Base-by-base conservation (phyloP, 331 rosid species). In the Malus hybrid region DNA sequence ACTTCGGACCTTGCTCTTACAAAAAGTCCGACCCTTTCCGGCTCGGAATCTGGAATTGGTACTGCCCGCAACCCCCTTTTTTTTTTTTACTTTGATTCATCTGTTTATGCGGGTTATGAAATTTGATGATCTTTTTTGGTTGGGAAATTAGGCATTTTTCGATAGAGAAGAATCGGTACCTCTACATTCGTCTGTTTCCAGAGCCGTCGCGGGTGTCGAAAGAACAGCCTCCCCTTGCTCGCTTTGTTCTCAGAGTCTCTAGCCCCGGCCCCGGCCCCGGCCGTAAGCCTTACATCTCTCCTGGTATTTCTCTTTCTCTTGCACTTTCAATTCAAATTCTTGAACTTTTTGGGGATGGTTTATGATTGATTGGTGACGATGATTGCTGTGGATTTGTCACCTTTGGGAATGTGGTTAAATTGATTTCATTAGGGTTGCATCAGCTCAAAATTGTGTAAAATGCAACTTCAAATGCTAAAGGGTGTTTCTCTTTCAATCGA, bases 1-100 rank as follows among this genome's bases (percentile, higher is more conserved):
- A 82, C 62, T 83, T 93, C 30, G 97, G 97, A 28, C 88, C 88
- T 39, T 88, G 82, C 83, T 79, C 84, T 30, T 85, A 79, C 90
- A 85, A 82, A 53, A 91, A 86, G 72, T 93, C 98, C 20, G 91
- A 91, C 6, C 87, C 96, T 65, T 93, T 91, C 83, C 91, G 85
- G 83, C 76, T 93, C 87, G 98, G 98, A 80, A 81, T 91, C 64
- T 93, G 98, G 98, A 91, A 89, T 79, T 93, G 98, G 98, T 92
- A 77, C 52, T n/a, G 57, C 10, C 75, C 34, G 14, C 68, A 34
- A 7, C 0, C 19, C 52, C 10, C 5, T 15, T 44, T n/a, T n/a
- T 66, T 66, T 36, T 15, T 12, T 10, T 19, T 7, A 2, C 4
- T 63, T 9, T 20, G 5, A 10, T 18, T 71, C 55, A 7, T 74